Percentiles rank a stretch among this genome's conserved stretches.
Conservation (phyloP, 192 early-diverging fungal species). For the Haplosporangium gracile region DNA sequence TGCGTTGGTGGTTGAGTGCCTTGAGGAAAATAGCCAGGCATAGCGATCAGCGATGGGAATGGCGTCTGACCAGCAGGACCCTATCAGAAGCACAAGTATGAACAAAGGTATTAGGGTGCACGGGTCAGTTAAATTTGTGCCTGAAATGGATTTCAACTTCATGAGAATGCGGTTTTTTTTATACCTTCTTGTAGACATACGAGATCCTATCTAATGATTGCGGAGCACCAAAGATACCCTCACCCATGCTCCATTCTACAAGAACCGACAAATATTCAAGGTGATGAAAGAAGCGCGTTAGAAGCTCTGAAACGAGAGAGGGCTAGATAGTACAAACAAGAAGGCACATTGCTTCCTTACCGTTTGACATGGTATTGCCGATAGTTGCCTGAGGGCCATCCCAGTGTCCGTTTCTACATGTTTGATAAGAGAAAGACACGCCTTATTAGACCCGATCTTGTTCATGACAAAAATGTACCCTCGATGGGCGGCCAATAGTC, state of each 20-base stretch:
- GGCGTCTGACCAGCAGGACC: conserved; percentile 54
- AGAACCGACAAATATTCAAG: not conserved
- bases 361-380: conserved; percentile 1
- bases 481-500: not conserved
- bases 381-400: conserved; percentile 2
- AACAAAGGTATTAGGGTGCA: not conserved
- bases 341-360: not conserved
- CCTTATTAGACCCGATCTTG: not conserved
- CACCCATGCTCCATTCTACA: conserved; percentile 6
- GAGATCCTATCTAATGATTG: conserved; percentile 18
- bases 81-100: not conserved
- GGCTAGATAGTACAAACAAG: too few species aligned
- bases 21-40: conserved; percentile 45
- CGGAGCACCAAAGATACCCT: not conserved
- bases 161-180: not conserved
- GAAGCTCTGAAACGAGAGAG: not conserved
- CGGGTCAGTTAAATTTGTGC: not conserved
- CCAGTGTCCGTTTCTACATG: conserved; percentile 4
- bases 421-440: not conserved
- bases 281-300: not conserved
- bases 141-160: not conserved
- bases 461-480: not conserved
- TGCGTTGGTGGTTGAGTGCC: not conserved
- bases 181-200: conserved; percentile 45
- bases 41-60: conserved; percentile 38